Percentiles rank a stretch among this genome's conserved stretches.
phyloP scores from a whole-genome alignment of 2,329 filamentous ascomycete genomes.

The Aspergillus melleus region DNA sequence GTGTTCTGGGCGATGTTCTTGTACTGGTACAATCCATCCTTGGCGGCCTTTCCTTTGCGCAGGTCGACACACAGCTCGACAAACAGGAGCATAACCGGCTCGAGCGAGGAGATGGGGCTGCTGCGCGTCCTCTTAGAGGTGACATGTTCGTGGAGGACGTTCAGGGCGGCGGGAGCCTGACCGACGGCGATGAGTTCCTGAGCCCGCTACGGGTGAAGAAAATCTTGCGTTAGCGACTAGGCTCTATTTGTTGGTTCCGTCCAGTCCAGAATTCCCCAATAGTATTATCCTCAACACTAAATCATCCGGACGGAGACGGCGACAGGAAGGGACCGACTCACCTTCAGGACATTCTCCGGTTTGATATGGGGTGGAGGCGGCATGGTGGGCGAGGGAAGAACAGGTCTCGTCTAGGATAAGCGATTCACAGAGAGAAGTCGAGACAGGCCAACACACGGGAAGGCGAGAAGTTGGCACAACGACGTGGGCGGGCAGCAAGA shows the following conservation, averaged over 20 bases:
- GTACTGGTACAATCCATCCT: slow-evolving; percentile 98
- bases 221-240: slow-evolving; percentile 15
- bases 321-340: slow-evolving; percentile 32
- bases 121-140: slow-evolving; percentile 97
- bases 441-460: slow-evolving; percentile 4
- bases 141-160: slow-evolving; percentile 97
- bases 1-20: slow-evolving; percentile 99
- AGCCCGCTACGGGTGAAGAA: slow-evolving; percentile 61
- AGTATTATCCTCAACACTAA: neutral
- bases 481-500: slow-evolving; percentile 28
- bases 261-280: neutral
- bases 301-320: neutral
- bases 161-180: slow-evolving; percentile 88
- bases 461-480: slow-evolving; percentile 23
- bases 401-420: slow-evolving; percentile 24
- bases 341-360: slow-evolving; percentile 97
- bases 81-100: slow-evolving; percentile 97
- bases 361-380: slow-evolving; percentile 96
- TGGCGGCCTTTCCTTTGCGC: slow-evolving; percentile 96
- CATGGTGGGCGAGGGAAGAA: slow-evolving; percentile 58
- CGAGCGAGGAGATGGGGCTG: slow-evolving; percentile 91
- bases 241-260: slow-evolving; percentile 1
- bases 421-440: slow-evolving; percentile 12
- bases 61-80: slow-evolving; percentile 96
- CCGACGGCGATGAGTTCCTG: slow-evolving; percentile 98